Evolutionary conservation across 2,329 filamentous ascomycete genomes (phyloP).

Genomic region (Aspergillus novofumigatus): DNA sequence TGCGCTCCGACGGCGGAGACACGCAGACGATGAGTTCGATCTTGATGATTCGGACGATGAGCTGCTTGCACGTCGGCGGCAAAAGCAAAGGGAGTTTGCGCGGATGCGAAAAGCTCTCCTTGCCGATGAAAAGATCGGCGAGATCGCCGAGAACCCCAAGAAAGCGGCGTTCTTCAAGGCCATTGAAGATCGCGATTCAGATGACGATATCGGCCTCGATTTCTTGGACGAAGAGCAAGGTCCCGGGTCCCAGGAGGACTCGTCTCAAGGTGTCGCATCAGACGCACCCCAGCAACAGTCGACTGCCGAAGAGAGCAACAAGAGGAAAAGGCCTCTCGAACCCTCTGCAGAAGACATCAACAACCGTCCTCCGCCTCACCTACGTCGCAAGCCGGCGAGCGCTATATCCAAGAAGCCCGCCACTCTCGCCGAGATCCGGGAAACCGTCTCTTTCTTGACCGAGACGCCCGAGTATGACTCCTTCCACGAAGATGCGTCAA

Average conservation of each 20-base stretch:
- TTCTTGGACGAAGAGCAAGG: slow-evolving; percentile 54
- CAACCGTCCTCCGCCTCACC: slow-evolving; percentile 55
- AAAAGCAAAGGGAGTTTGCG: slow-evolving; percentile 82
- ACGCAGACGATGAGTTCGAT: slow-evolving; percentile 69
- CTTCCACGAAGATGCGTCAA: slow-evolving; percentile 50
- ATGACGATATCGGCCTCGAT: slow-evolving; percentile 69
- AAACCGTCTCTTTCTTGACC: slow-evolving; percentile 77
- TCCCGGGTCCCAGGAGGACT: slow-evolving; percentile 37
- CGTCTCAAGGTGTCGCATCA: slow-evolving; percentile 22
- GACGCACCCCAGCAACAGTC: slow-evolving; percentile 18
- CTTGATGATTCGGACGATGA: slow-evolving; percentile 90
- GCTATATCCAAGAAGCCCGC: slow-evolving; percentile 61
- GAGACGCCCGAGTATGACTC: slow-evolving; percentile 59
- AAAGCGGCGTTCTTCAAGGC: slow-evolving; percentile 86
- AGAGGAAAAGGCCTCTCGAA: slow-evolving; percentile 41
- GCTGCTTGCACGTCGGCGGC: slow-evolving; percentile 65
- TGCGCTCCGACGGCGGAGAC: slow-evolving; percentile 74
- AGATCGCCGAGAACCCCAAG: slow-evolving; percentile 83
- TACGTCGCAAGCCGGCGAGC: slow-evolving; percentile 57
- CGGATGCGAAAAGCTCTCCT: slow-evolving; percentile 88
- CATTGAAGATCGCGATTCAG: slow-evolving; percentile 75
- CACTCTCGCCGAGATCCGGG: slow-evolving; percentile 73
- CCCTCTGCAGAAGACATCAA: slow-evolving; percentile 39
- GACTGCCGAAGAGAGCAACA: slow-evolving; percentile 22
- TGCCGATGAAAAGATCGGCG: slow-evolving; percentile 82